A percentile compares a stretch with the other conserved stretches of the same genome.
Conservation (phyloP, 1,284 basidiomycete genomes). For the Irpex sp. region DNA sequence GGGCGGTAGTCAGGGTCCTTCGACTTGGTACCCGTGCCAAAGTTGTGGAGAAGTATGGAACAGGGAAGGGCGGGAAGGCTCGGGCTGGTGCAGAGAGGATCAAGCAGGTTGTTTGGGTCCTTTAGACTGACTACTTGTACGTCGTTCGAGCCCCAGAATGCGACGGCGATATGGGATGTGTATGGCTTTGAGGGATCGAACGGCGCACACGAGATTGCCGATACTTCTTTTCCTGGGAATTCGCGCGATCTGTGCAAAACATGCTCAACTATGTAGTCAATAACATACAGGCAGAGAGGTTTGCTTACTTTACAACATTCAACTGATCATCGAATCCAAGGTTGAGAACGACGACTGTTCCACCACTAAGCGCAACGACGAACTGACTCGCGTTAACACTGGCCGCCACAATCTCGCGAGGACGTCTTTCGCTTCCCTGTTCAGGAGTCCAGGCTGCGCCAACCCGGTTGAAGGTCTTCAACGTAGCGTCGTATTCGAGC, state of each 20-base stretch:
- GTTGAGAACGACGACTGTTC: conserved; percentile 50
- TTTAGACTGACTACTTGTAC: conserved; percentile 59
- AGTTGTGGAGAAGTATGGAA: conserved; percentile 69
- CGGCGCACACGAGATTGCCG: conserved; percentile 61
- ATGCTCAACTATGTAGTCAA: not conserved
- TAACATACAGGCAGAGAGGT: not conserved
- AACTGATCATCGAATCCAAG: conserved; percentile 40
- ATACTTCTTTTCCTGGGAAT: conserved; percentile 46
- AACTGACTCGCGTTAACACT: conserved; percentile 62
- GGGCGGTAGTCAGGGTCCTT: conserved; percentile 38
- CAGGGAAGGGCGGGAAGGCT: conserved; percentile 59
- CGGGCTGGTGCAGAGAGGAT: conserved; percentile 40
- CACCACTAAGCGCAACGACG: conserved; percentile 61
- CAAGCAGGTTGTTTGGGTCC: conserved; percentile 31
- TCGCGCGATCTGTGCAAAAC: conserved; percentile 15
- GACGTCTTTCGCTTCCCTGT: conserved; percentile 26
- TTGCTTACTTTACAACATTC: conserved; percentile 33
- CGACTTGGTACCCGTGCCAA: conserved; percentile 38
- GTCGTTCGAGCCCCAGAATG: conserved; percentile 74
- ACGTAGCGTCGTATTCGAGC: conserved; percentile 45
- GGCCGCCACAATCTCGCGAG: conserved; percentile 61
- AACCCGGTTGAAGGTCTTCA: conserved; percentile 30
- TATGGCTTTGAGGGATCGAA: conserved; percentile 44
- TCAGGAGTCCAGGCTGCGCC: conserved; percentile 33
- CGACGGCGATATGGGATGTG: conserved; percentile 52